These are phyloP conservation scores for Arthrinium puccinioides DNA, from an alignment of 2,329 filamentous ascomycete species.

Conservation along the genomic window DNA sequence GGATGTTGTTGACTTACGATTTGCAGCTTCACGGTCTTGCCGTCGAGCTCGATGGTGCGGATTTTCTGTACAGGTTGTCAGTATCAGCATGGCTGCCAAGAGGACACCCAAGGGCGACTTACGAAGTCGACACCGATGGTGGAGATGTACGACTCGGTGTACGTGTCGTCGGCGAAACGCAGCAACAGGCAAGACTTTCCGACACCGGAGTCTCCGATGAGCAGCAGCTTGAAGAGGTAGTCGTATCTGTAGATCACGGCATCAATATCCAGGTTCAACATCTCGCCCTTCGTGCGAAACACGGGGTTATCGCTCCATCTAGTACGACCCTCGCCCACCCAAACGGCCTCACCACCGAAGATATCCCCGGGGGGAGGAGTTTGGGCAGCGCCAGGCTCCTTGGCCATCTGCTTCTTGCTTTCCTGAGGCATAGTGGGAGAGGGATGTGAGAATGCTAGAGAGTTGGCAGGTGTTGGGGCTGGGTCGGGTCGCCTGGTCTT, in stretches of 20 bases:
- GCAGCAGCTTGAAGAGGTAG: constrained; percentile 99
- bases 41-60: constrained; percentile 97
- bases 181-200: constrained; percentile 98
- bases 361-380: no score
- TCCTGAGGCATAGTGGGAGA: neutral
- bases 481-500: no score
- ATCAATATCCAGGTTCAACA: neutral
- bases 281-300: neutral
- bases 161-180: constrained; percentile 97
- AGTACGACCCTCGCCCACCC: neutral
- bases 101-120: constrained; percentile 34
- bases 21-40: constrained; percentile 99
- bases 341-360: neutral
- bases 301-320: neutral
- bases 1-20: constrained; percentile 61
- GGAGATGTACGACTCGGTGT: constrained; percentile 99
- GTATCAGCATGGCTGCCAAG: constrained; percentile 6
- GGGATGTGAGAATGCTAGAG: constrained; percentile 7
- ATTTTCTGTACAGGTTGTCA: constrained; percentile 70
- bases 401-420: no score
- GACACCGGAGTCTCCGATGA: constrained; percentile 99
- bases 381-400: no score
- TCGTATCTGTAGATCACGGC: constrained; percentile 72
- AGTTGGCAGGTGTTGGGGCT: no score
- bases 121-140: constrained; percentile 99